phyloP scores from a whole-genome alignment of 2,329 filamentous ascomycete species.

The Orbilia quercus region DNA sequence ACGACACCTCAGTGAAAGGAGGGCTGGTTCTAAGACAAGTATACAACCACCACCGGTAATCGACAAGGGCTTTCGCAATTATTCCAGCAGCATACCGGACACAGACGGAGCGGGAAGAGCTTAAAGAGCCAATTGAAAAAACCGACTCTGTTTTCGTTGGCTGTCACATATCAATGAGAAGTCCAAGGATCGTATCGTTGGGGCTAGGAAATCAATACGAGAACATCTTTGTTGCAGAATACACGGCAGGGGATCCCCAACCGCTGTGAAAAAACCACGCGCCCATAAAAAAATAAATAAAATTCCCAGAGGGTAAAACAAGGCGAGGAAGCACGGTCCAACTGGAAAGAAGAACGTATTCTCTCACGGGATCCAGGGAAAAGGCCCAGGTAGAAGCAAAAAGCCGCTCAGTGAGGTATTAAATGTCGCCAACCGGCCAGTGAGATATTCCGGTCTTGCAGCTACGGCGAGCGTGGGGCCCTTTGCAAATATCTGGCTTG shows the following conservation, averaged over 20 bases:
- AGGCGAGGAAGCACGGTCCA: slow-evolving; percentile 40
- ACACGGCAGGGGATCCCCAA: slow-evolving; percentile 39
- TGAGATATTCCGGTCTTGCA: slow-evolving; percentile 55
- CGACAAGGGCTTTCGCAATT: slow-evolving; percentile 54
- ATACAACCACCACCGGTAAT: slow-evolving; percentile 42
- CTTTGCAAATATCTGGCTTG: too few relatives aligned
- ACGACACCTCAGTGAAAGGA: slow-evolving; percentile 28
- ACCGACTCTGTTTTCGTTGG: slow-evolving; percentile 39
- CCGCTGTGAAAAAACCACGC: background rate
- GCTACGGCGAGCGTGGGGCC: slow-evolving; percentile 26
- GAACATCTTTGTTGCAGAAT: slow-evolving; percentile 43
- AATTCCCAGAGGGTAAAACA: slow-evolving; percentile 21
- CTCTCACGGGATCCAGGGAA: background rate
- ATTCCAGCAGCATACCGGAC: slow-evolving; percentile 51
- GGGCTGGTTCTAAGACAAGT: slow-evolving; percentile 53
- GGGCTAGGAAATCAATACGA: slow-evolving; percentile 54
- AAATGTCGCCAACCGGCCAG: slow-evolving; percentile 54
- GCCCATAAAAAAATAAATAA: slow-evolving; percentile 3
- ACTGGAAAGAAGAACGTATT: slow-evolving; percentile 48
- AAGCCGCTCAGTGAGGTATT: slow-evolving; percentile 55
- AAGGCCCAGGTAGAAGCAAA: slow-evolving; percentile 16
- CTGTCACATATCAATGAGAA: slow-evolving; percentile 45
- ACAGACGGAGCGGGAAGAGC: slow-evolving; percentile 30
- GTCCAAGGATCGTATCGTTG: slow-evolving; percentile 50
- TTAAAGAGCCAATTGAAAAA: slow-evolving; percentile 50